Evolutionary conservation across 305 asterid genomes (phyloP).

Genomic region (Fraxinus nigra): DNA sequence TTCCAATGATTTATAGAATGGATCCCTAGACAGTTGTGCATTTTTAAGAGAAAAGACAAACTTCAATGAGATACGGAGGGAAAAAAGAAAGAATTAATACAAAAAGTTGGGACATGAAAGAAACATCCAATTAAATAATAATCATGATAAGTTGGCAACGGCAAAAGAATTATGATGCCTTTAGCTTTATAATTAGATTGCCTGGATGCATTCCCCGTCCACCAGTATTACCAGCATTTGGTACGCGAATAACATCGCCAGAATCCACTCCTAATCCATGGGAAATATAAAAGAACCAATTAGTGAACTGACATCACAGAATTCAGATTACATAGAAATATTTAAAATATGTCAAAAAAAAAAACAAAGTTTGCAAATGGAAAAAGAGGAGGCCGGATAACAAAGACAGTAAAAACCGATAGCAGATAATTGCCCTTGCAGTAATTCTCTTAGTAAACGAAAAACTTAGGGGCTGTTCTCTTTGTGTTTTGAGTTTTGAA

Average conservation of each 20-base stretch:
- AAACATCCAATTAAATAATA: slow-evolving; percentile 12
- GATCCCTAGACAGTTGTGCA: not conserved
- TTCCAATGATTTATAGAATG: not conserved
- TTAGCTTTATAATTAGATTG: slow-evolving; percentile 59
- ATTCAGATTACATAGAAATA: not conserved
- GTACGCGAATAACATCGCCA: slow-evolving; percentile 74
- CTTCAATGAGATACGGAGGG: not conserved
- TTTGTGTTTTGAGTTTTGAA: no score
- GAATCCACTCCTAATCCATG: slow-evolving; percentile 70
- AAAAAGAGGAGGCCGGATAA: not conserved
- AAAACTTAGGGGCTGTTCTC: not conserved
- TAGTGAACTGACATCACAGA: slow-evolving; percentile 12
- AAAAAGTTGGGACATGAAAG: not conserved
- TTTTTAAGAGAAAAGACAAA: not conserved
- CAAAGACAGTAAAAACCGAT: not conserved
- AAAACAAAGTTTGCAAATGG: not conserved
- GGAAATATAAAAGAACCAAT: slow-evolving; percentile 8
- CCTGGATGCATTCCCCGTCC: slow-evolving; percentile 66
- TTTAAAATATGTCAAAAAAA: not conserved
- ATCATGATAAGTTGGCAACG: slow-evolving; percentile 1
- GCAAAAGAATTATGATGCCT: slow-evolving; percentile 40
- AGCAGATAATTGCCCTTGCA: not conserved
- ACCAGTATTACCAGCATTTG: slow-evolving; percentile 80
- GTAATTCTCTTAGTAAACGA: not conserved
- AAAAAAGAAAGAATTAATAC: not conserved